phyloP scores from a whole-genome alignment of 371 early-diverging fungal species.

The Mortierella sp. region DNA sequence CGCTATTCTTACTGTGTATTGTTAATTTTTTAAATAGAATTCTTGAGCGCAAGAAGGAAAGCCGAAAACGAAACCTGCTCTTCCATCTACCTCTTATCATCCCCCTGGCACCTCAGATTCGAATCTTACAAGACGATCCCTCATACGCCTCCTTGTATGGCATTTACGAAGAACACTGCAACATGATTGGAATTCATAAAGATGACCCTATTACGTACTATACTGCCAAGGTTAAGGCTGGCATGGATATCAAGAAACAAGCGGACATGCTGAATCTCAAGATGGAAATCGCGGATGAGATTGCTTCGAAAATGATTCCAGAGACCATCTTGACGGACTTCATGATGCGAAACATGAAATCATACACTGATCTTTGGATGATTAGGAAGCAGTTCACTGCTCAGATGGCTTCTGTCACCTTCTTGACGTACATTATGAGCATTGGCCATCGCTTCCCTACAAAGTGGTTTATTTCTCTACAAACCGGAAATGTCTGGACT shows the following conservation, averaged over 20 bases:
- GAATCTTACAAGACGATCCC: conserved; percentile 92
- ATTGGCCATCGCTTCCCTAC: conserved; percentile 90
- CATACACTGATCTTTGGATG: conserved; percentile 92
- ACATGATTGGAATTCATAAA: conserved; percentile 72
- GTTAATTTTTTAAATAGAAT: conserved; percentile 58
- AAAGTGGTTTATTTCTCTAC: conserved; percentile 87
- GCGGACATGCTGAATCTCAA: conserved; percentile 79
- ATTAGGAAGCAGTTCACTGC: conserved; percentile 92
- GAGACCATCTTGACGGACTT: conserved; percentile 82
- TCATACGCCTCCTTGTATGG: conserved; percentile 89
- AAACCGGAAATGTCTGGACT: conserved; percentile 86
- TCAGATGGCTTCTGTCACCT: conserved; percentile 90
- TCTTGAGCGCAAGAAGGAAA: conserved; percentile 82
- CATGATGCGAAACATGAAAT: conserved; percentile 76
- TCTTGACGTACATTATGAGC: conserved; percentile 91
- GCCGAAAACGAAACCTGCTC: conserved; percentile 82
- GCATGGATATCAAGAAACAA: conserved; percentile 58
- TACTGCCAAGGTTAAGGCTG: conserved; percentile 71
- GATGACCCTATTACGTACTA: conserved; percentile 87
- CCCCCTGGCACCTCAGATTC: conserved; percentile 93
- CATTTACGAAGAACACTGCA: conserved; percentile 89
- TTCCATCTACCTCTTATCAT: conserved; percentile 94
- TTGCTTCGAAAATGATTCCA: conserved; percentile 83
- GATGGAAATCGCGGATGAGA: conserved; percentile 86
- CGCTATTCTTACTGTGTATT: not conserved